phyloP scores from a whole-genome alignment of 805 yeast genomes.

The Dipodascopsis tothii region DNA sequence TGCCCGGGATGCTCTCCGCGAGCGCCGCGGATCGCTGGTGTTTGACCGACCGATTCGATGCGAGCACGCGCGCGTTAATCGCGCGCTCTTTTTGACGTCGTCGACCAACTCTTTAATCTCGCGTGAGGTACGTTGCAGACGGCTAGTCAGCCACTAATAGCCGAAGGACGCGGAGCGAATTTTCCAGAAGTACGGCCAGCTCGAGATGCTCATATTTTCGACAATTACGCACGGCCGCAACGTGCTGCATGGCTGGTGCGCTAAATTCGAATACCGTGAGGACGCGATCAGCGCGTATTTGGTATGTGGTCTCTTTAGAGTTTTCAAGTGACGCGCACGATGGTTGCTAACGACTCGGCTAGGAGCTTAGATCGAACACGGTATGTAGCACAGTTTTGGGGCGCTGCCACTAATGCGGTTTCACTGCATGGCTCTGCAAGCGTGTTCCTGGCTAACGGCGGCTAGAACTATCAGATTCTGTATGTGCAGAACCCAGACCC shows the following conservation, averaged over 20 bases:
- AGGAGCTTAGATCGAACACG: constrained; percentile 45
- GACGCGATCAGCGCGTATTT: constrained; percentile 84
- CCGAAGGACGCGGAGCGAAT: constrained; percentile 17
- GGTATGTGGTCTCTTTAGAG: constrained; percentile 3
- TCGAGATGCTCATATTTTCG: constrained; percentile 17
- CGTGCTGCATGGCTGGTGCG: constrained; percentile 46
- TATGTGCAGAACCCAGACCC: constrained; percentile 34
- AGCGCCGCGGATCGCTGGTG: constrained; percentile 14
- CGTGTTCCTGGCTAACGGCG: too few species aligned
- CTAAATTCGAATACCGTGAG: constrained; percentile 71
- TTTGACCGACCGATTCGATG: constrained; percentile 51
- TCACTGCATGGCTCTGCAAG: too few species aligned
- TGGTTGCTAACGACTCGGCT: too few species aligned
- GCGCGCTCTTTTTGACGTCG: constrained; percentile 61
- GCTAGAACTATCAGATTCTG: constrained; percentile 30
- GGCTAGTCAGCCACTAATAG: too few species aligned
- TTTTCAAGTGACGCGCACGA: not conserved
- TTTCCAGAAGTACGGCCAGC: constrained; percentile 14
- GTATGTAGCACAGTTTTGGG: too few species aligned
- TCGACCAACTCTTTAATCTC: constrained; percentile 8
- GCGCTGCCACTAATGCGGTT: too few species aligned
- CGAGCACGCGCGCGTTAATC: constrained; percentile 84
- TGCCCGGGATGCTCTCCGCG: constrained; percentile 21
- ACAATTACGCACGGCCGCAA: constrained; percentile 13
- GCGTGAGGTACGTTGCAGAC: too few species aligned